Percentiles rank a stretch among this genome's conserved stretches.
Evolutionary conservation across 2,329 filamentous ascomycete genomes (phyloP).

Genomic region (Clonostachys solani): DNA sequence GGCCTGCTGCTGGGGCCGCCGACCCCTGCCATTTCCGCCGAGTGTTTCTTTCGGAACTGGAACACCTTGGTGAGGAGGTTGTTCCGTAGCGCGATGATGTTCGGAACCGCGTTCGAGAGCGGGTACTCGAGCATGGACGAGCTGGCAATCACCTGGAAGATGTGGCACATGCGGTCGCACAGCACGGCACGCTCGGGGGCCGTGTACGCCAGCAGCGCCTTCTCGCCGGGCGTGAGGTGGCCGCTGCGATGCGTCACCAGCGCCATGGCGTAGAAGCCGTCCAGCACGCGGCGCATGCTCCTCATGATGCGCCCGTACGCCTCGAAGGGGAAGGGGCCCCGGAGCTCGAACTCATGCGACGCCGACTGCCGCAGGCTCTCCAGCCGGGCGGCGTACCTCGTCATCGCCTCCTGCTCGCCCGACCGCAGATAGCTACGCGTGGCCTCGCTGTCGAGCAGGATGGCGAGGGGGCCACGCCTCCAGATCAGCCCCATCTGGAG

Average conservation of each 20-base stretch:
- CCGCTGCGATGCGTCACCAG: conserved; percentile 81
- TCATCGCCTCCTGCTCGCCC: conserved; percentile 80
- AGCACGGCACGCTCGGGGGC: conserved; percentile 73
- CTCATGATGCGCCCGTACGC: conserved; percentile 71
- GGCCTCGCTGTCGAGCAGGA: conserved; percentile 57
- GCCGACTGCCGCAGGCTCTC: conserved; percentile 71
- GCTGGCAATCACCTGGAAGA: conserved; percentile 83
- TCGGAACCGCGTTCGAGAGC: conserved; percentile 82
- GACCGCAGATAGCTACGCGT: conserved; percentile 74
- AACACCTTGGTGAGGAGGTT: conserved; percentile 83
- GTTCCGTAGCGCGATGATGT: conserved; percentile 75
- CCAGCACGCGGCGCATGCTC: conserved; percentile 78
- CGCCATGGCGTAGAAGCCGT: conserved; percentile 95
- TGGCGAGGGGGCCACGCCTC: conserved; percentile 85
- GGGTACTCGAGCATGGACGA: conserved; percentile 95
- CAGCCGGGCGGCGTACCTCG: conserved; percentile 72
- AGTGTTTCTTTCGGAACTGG: conserved; percentile 71
- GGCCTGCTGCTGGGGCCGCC: no score
- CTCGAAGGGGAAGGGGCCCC: conserved; percentile 77
- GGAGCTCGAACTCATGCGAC: conserved; percentile 81
- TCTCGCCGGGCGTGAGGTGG: conserved; percentile 73
- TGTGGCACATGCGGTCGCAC: conserved; percentile 85
- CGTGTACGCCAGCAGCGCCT: conserved; percentile 75
- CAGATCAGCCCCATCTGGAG: conserved; percentile 93
- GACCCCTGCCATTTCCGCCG: conserved; percentile 14